phyloP scores from a whole-genome alignment of 495 filamentous ascomycete genomes.

The Hypoxylon trugodes region DNA sequence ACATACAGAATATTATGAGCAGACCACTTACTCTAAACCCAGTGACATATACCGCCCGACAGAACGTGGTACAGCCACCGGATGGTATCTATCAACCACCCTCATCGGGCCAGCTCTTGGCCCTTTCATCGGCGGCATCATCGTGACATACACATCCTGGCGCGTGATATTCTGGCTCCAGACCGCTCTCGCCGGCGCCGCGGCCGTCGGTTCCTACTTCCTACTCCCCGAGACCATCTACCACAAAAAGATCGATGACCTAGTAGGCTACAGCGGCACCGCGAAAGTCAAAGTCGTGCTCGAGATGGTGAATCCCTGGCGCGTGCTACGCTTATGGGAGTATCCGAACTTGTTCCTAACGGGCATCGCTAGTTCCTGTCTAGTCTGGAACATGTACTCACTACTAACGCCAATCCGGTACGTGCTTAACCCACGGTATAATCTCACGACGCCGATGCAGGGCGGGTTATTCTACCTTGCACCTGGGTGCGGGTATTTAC shows the following conservation, averaged over 20 bases:
- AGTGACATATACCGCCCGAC: conserved; percentile 71
- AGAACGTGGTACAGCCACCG: conserved; percentile 72
- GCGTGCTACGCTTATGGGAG: conserved; percentile 66
- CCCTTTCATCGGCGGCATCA: conserved; percentile 72
- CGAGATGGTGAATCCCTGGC: conserved; percentile 68
- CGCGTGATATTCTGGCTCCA: conserved; percentile 78
- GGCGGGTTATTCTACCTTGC: conserved; percentile 78
- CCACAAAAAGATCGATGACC: conserved; percentile 63
- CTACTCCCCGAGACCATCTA: conserved; percentile 76
- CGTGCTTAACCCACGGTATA: conserved; percentile 75
- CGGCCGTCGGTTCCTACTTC: conserved; percentile 66
- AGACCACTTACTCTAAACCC: conserved; percentile 11
- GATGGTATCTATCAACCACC: conserved; percentile 75
- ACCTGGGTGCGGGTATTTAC: conserved; percentile 73
- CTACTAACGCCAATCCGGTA: conserved; percentile 78
- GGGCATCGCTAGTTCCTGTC: conserved; percentile 64
- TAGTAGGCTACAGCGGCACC: conserved; percentile 55
- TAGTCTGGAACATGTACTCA: conserved; percentile 79
- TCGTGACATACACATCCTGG: conserved; percentile 75
- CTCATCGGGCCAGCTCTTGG: conserved; percentile 76
- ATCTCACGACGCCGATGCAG: conserved; percentile 70
- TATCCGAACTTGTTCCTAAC: conserved; percentile 74
- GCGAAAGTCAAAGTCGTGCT: conserved; percentile 63
- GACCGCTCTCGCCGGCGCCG: conserved; percentile 66
- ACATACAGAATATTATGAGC: too few relatives aligned